Evolutionary conservation across 495 filamentous ascomycete genomes (phyloP), one percentile per base, ranked within the genome.

Genomic region (Xylaria flabelliformis): DNA sequence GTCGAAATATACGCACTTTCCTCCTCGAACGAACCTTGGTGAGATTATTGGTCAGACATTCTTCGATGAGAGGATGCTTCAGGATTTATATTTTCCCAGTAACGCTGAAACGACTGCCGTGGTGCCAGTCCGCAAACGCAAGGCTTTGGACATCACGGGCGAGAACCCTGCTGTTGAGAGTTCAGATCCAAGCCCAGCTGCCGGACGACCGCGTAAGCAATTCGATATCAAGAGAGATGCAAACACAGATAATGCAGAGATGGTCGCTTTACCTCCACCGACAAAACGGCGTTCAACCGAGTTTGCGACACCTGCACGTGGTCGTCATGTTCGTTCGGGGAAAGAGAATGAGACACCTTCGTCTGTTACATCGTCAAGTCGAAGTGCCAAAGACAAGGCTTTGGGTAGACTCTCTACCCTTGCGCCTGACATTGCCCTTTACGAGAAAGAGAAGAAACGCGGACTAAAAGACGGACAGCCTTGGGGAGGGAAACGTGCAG

Each of bases 271-370:
- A 39, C 78, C 78, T 10, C 73, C 74, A 3, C 68, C 69, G 41
- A 48, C 65, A 56, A 74, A 72, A 48, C 69, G 74, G n/a, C 69
- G 72, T 13, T 67, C 71, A 44, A 69, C 70, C 13, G 75, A 78
- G 29, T 80, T 84, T 48, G 56, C 73, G 10, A 87, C 85, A 0
- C 85, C 85, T 8, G 80, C 81, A n/a, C 83, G 83, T 73, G 73
- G 73, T 1, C 81, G 81, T 21, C 80, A 83, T 66, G 78, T 82
- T 24, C 79, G 78, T 7, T 64, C 79, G 10, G 92, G 89, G 8
- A 97, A 97, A 75, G 94, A 97, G 79, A 97, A 97, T 73, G 91
- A 94, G 36, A 95, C 94, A 0, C 94, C 95, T 0, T 90, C 89
- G 0, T 74, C 82, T 26, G 71, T 79, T 1, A 89, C 90, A 17